Percentiles rank a stretch among this genome's conserved stretches.
These are phyloP conservation scores for Termitomyces sp. DNA, from an alignment of 768 basidiomycete genomes.

Conservation along the genomic window DNA sequence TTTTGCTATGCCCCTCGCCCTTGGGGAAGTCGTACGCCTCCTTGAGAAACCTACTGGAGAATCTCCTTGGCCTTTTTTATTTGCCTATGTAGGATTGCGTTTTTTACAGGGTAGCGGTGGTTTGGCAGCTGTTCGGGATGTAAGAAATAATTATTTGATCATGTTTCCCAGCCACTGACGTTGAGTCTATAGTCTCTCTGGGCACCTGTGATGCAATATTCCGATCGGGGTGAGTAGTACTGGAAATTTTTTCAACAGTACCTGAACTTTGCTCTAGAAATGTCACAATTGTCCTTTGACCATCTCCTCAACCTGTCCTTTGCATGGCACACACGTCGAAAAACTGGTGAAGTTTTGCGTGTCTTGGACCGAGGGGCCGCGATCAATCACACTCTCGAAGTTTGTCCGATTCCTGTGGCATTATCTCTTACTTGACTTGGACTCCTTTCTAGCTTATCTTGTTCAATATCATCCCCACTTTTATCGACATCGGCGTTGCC, in stretches of 20 bases:
- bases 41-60: constrained; percentile 41
- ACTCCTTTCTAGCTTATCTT: constrained; percentile 51
- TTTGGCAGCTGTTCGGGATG: constrained; percentile 60
- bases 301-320: constrained; percentile 86
- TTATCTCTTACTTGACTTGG: not conserved
- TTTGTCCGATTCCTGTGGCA: constrained; percentile 17
- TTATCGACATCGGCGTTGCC: constrained; percentile 75
- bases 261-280: constrained; percentile 41
- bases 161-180: not conserved
- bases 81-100: constrained; percentile 62
- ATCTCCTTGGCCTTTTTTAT: constrained; percentile 66
- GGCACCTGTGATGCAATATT: constrained; percentile 88
- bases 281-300: constrained; percentile 82
- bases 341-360: constrained; percentile 81
- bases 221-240: constrained; percentile 50
- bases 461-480: constrained; percentile 81
- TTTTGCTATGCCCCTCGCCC: constrained; percentile 59
- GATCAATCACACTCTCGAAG: constrained; percentile 78
- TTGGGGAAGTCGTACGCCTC: constrained; percentile 58
- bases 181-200: constrained; percentile 50
- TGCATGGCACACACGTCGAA: constrained; percentile 74
- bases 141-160: constrained; percentile 19
- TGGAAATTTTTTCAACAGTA: not conserved
- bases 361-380: constrained; percentile 82
- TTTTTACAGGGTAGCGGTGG: constrained; percentile 78